Evolutionary conservation across 164 flowering plant genomes (phyloP).

Genomic region (Cinnamomum chago): DNA sequence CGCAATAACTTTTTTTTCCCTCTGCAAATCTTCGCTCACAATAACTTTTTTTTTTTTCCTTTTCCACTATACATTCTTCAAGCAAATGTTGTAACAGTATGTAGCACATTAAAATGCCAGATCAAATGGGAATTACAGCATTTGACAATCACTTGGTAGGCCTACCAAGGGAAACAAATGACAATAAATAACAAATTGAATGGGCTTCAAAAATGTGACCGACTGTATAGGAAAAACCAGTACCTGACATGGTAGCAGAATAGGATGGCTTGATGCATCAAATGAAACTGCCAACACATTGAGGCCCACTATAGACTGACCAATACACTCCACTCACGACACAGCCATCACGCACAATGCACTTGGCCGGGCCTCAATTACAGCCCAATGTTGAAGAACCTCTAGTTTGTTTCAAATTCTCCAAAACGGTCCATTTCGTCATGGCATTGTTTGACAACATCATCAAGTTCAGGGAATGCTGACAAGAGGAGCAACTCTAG

Average conservation of each 20-base stretch:
- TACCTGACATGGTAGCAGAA: background rate
- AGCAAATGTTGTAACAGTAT: no score
- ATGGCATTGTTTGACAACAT: constrained; percentile 50
- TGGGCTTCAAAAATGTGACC: background rate
- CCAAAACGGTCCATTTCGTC: constrained; percentile 77
- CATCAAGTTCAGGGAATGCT: constrained; percentile 80
- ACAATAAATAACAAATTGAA: background rate
- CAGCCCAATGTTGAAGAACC: background rate
- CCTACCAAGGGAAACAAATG: background rate
- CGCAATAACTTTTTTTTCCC: no score
- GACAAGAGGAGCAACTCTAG: constrained; percentile 73
- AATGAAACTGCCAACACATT: background rate
- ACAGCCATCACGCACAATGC: background rate
- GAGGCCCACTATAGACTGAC: background rate
- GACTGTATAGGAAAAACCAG: background rate
- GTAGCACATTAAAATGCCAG: background rate
- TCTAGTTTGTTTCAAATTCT: constrained; percentile 14
- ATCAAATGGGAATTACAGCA: background rate
- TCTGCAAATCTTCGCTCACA: no score
- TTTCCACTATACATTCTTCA: no score
- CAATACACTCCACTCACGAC: background rate
- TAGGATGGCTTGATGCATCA: background rate
- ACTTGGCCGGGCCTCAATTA: background rate
- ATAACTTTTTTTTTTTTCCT: no score
- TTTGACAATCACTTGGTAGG: background rate